A percentile compares a stretch with the other conserved stretches of the same genome.
Conservation (phyloP, 1,284 basidiomycete genomes). For the Melanopsichium pennsylvanicum region DNA sequence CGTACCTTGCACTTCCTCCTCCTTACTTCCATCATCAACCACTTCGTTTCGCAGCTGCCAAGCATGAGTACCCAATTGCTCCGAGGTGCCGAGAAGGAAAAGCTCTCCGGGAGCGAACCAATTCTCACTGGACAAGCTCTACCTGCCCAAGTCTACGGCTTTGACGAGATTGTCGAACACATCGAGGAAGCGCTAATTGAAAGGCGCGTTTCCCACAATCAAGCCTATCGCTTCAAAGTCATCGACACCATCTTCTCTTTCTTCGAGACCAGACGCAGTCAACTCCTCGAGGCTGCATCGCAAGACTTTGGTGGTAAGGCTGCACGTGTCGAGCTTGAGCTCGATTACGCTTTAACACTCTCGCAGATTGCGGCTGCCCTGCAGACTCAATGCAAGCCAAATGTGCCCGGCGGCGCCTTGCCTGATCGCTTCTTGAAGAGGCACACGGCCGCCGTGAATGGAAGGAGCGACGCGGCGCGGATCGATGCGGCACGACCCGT, state of each 20-base stretch:
- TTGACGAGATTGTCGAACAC: constrained; percentile 3
- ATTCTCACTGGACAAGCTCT: not conserved
- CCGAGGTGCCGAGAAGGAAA: constrained; percentile 5
- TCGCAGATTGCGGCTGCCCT: constrained; percentile 11
- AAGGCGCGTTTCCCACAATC: constrained; percentile 10
- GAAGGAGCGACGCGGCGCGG: not conserved
- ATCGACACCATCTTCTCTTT: constrained; percentile 8
- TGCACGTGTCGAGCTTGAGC: constrained; percentile 4
- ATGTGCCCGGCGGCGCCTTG: not conserved
- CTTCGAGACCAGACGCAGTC: constrained; percentile 3
- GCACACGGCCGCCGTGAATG: not conserved
- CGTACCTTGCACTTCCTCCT: no score
- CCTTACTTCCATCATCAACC: not conserved
- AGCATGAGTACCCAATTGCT: constrained; percentile 10
- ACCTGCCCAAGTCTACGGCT: not conserved
- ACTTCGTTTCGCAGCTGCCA: no score
- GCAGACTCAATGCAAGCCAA: constrained; percentile 3
- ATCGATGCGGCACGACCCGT: not conserved
- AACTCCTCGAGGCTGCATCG: constrained; percentile 13
- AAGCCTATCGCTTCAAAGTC: constrained; percentile 16
- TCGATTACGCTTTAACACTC: constrained; percentile 9
- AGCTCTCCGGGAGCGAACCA: not conserved
- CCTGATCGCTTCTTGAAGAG: constrained; percentile 8
- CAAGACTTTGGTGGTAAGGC: constrained; percentile 11
- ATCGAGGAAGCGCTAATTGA: constrained; percentile 9